Evolutionary conservation across 108 stramenopile genomes (phyloP), one percentile per base, ranked within the genome.

Genomic region (Cyclostephanos tholiformis): DNA sequence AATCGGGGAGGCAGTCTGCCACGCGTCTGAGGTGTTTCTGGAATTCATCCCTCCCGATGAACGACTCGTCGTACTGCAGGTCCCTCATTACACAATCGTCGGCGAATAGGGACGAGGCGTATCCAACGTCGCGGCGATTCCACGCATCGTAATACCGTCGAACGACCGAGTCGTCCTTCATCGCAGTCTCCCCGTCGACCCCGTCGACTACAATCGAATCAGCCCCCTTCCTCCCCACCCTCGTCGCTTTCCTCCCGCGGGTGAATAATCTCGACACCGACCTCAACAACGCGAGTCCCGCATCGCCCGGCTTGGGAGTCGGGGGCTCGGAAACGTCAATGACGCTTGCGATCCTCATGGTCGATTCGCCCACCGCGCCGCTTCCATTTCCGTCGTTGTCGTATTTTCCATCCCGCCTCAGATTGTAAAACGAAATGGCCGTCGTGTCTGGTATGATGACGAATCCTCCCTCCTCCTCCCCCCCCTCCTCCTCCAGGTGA

Each of bases 111-210:
- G 80, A 59, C 13, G 75, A 63, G 14, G 91, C 94, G 20, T 19
- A 48, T n/a, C 63, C 67, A 83, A 92, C 91, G 72, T 91, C 88
- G 19, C 91, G 87, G 20, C 75, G 50, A 65, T 91, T 95, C 94
- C 94, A 95, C 57, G 88, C 86, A n/a, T 67, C 73, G 78, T 86
- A 87, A 63, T 88, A 90, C 57, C 73, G 38, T 59, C 84, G 80
- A 11, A 87, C 83, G 14, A 73, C 38, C 10, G 76, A 68, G 27
- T 32, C 5, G 1, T 46, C 44, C 0, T 16, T 4, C 3, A 4
- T 32, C 32, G 32, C 32, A 4, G 46, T n/a, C 32, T 52, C 69
- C 27, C 30, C 71, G 6, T 43, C 50, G 25, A 62, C n/a, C 22
- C 13, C 39, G 1, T 36, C 50, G 4, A n/a, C 44, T 5, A 32